Evolutionary conservation across 225 moss, liverwort and hornwort genomes (phyloP), one percentile per base, ranked within the genome.

Genomic region (Marchantia paleacea): DNA sequence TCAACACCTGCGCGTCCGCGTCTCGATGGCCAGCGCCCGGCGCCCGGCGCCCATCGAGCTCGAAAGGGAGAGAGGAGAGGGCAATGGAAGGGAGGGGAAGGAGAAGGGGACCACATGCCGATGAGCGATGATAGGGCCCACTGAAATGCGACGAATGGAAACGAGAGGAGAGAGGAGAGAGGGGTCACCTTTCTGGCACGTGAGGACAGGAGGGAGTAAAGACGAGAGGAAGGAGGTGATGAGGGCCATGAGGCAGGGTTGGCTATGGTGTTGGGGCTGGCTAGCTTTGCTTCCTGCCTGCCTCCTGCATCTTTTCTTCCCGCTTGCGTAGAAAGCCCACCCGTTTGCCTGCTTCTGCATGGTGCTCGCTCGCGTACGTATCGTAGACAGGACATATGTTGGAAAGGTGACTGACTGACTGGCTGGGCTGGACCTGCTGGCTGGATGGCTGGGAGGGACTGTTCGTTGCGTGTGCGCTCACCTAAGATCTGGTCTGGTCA

Each of bases 231-330:
- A 19, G 15, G 31, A 70, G 14, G 51, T 39, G 39, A 39, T 39
- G 39, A 39, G 39, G 39, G 39, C 39, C 39, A n/a, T 72, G 51
- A 52, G 50, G 72, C 22, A 5, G 15, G 62, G 22, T 5, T 48
- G 72, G 72, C 72, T 72, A 51, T 72, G 71, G 71, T 71, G 71
- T 9, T 71, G 47, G 18, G n/a, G n/a, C n/a, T n/a, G n/a, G n/a
- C n/a, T n/a, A n/a, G n/a, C n/a, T 5, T 39, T 39, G 39, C 39
- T 39, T 39, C 39, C 39, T 72, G 9, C 1, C n/a, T 50, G 70
- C n/a, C n/a, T 51, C 39, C 39, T 39, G 39, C 39, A 39, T 39
- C 39, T 5, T 39, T 39, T 39, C 3, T 39, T 39, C 39, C 39
- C 39, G 39, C 67, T 48, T 48, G 70, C 70, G 48, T 39, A 70